These are phyloP conservation scores for Linaria vulgaris DNA, from an alignment of 257 asterid species.

Conservation along the genomic window DNA sequence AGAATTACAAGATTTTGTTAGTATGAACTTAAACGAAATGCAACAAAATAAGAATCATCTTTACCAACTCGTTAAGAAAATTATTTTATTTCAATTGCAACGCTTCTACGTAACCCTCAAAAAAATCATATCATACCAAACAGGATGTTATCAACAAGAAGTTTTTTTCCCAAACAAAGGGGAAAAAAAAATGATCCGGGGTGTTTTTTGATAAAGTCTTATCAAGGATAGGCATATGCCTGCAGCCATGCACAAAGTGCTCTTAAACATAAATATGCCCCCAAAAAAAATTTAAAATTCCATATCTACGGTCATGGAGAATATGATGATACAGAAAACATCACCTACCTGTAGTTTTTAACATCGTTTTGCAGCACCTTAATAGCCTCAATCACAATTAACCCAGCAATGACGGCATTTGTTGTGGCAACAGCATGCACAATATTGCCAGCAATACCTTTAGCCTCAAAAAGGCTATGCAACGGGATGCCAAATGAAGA, in stretches of 20 bases:
- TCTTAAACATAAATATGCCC: background rate
- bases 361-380: conserved; percentile 81
- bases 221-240: too few species aligned
- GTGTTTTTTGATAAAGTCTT: too few species aligned
- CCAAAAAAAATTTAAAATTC: background rate
- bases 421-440: conserved; percentile 99
- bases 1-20: conserved; percentile 27
- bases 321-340: conserved; percentile 21
- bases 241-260: background rate
- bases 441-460: conserved; percentile 98
- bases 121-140: conserved; percentile 3
- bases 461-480: conserved; percentile 96
- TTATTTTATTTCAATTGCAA: conserved; percentile 4
- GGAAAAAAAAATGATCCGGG: too few species aligned
- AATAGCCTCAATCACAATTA: conserved; percentile 95
- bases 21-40: background rate
- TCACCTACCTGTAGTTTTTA: conserved; percentile 65
- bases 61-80: background rate
- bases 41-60: background rate
- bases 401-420: conserved; percentile 93
- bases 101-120: conserved; percentile 3
- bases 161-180: too few species aligned
- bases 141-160: background rate
- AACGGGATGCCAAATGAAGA: conserved; percentile 91
- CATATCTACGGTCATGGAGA: conserved; percentile 2